phyloP scores from a whole-genome alignment of 2,329 filamentous ascomycete species.

The Aspergillus latus region DNA sequence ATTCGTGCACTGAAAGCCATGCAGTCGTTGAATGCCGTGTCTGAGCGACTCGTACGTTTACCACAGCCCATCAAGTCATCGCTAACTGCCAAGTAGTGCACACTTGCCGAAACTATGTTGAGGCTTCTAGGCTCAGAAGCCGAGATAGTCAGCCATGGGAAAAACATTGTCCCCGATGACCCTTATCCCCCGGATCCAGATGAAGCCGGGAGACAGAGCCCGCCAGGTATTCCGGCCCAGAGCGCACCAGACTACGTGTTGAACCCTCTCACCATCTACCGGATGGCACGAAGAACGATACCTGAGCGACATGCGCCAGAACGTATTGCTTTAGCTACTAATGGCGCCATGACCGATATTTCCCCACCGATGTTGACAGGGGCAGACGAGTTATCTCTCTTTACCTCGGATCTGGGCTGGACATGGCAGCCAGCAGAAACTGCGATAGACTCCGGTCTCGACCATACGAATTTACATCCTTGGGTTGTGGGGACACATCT shows the following conservation, averaged over 20 bases:
- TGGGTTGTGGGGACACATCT: slow-evolving; percentile 7
- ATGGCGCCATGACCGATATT: background rate
- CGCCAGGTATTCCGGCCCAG: slow-evolving; percentile 9
- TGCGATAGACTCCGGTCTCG: background rate
- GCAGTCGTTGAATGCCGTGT: slow-evolving; percentile 6
- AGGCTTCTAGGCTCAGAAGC: slow-evolving; percentile 6
- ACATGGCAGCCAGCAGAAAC: slow-evolving; percentile 14
- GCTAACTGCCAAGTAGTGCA: background rate
- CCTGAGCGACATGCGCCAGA: slow-evolving; percentile 13
- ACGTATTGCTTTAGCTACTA: background rate
- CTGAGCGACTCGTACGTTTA: slow-evolving; percentile 4
- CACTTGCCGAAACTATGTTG: slow-evolving; percentile 10
- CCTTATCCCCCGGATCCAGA: slow-evolving; percentile 8
- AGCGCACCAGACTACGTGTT: slow-evolving; percentile 14
- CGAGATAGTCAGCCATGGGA: slow-evolving; percentile 1
- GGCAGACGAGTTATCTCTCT: slow-evolving; percentile 10
- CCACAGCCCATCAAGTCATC: background rate
- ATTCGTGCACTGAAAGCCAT: slow-evolving; percentile 8
- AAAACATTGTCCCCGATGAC: slow-evolving; percentile 11
- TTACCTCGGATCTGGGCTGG: slow-evolving; percentile 12
- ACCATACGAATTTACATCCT: slow-evolving; percentile 6
- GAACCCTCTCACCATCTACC: slow-evolving; percentile 10
- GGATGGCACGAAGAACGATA: slow-evolving; percentile 11
- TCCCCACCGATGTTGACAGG: slow-evolving; percentile 3
- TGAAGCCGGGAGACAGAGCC: slow-evolving; percentile 3